phyloP scores from a whole-genome alignment of 2,329 filamentous ascomycete genomes.

The Huntiella savannae region DNA sequence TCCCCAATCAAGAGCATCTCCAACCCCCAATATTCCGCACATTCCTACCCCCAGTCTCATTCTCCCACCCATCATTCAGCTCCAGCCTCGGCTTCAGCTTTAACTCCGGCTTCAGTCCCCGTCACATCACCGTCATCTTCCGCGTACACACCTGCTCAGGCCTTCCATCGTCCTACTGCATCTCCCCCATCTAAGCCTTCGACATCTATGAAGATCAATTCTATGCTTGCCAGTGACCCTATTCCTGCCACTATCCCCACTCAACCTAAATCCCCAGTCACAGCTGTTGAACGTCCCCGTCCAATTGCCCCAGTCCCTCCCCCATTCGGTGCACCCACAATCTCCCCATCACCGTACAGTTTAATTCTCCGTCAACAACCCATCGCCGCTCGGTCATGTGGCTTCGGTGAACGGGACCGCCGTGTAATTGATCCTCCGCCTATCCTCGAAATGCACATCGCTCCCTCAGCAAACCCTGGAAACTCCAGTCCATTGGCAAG shows the following conservation, averaged over 20 bases:
- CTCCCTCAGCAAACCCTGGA: conserved; percentile 15
- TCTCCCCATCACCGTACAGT: conserved; percentile 18
- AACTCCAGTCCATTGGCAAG: not conserved
- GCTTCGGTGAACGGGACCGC: conserved; percentile 65
- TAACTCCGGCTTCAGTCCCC: not conserved
- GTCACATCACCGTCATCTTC: not conserved
- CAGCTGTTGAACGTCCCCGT: not conserved
- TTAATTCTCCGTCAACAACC: conserved; percentile 59
- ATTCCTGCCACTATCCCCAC: not conserved
- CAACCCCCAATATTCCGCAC: not conserved
- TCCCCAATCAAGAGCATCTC: not conserved
- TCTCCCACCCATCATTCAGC: not conserved
- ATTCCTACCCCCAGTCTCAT: not conserved
- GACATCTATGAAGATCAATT: conserved; percentile 12
- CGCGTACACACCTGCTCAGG: conserved; percentile 5
- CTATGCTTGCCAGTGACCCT: conserved; percentile 11
- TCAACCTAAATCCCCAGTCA: not conserved
- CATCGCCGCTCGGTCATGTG: conserved; percentile 57
- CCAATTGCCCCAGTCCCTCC: not conserved
- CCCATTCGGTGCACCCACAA: not conserved
- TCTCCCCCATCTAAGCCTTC: not conserved
- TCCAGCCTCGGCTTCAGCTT: not conserved
- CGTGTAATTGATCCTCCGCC: conserved; percentile 70
- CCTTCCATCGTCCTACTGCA: not conserved
- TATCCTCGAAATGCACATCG: conserved; percentile 55